phyloP scores from a whole-genome alignment of 768 basidiomycete genomes.

The Leccinum ochraceum region DNA sequence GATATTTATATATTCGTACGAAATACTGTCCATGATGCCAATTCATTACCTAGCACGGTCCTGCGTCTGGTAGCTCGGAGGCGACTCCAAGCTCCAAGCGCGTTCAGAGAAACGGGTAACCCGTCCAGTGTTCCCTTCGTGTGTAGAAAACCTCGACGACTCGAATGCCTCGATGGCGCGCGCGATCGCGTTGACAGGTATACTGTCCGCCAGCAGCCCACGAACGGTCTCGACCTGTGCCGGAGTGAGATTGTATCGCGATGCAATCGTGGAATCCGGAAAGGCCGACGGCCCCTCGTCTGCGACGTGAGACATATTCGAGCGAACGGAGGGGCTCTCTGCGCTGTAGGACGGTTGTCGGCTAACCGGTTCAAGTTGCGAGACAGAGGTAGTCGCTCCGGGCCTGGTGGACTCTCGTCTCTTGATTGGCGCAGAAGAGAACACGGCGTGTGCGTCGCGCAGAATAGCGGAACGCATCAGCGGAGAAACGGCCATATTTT shows the following conservation, averaged over 20 bases:
- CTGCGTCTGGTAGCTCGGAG: conserved; percentile 23
- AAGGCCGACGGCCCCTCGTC: neutral
- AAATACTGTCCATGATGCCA: no score
- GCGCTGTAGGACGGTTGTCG: no score
- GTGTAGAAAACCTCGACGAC: neutral
- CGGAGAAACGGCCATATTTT: neutral
- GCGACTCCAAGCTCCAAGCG: conserved; percentile 8
- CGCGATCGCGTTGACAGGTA: conserved; percentile 17
- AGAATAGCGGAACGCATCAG: conserved; percentile 12
- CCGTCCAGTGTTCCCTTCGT: neutral
- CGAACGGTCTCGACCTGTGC: conserved; percentile 16
- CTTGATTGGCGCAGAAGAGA: neutral
- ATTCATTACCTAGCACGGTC: neutral
- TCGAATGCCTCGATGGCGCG: conserved; percentile 17
- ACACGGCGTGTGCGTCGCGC: conserved; percentile 8
- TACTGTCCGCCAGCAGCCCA: conserved; percentile 7
- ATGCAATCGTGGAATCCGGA: neutral
- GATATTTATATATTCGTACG: no score
- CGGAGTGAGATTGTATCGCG: conserved; percentile 9
- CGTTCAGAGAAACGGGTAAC: neutral
- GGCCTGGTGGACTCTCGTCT: neutral
- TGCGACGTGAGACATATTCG: no score
- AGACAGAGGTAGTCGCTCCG: neutral
- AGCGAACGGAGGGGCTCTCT: no score
- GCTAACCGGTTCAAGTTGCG: no score